Conservation (phyloP, 148 eudicot species). For the Mesembryanthemum crystallinum region DNA sequence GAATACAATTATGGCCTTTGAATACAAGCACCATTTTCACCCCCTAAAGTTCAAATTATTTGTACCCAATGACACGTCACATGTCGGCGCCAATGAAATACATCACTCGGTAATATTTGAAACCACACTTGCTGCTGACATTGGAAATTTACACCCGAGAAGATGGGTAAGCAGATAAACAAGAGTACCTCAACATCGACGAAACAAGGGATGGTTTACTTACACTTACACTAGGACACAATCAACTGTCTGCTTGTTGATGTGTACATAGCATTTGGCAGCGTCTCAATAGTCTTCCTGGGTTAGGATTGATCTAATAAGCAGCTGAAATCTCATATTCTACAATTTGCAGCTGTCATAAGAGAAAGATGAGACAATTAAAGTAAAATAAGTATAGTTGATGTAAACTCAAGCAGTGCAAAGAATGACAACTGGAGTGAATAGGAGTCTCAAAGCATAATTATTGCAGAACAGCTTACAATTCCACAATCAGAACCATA, state of each 20-base stretch:
- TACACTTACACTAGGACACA: neutral
- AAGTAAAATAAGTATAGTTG: neutral
- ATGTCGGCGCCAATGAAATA: too few relatives aligned
- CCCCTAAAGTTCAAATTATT: too few relatives aligned
- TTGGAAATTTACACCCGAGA: too few relatives aligned
- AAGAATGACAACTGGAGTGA: neutral
- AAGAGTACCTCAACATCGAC: too few relatives aligned
- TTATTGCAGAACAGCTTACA: neutral
- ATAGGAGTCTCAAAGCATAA: neutral
- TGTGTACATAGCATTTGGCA: neutral
- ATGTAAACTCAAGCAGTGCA: neutral
- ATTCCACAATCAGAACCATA: neutral
- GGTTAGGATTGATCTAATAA: neutral
- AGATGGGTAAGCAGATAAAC: too few relatives aligned
- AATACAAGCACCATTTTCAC: too few relatives aligned
- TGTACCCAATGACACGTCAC: too few relatives aligned
- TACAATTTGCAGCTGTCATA: conserved; percentile 74
- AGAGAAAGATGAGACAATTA: conserved; percentile 1
- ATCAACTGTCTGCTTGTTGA: neutral
- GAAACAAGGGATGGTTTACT: too few relatives aligned
- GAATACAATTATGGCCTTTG: too few relatives aligned
- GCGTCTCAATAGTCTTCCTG: neutral
- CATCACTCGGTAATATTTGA: too few relatives aligned
- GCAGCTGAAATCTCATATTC: conserved; percentile 45
- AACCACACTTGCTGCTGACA: too few relatives aligned